Percentiles rank a stretch among this genome's conserved stretches.
Conservation (phyloP, 495 filamentous ascomycete species). For the Beverwykella pulmonaria region DNA sequence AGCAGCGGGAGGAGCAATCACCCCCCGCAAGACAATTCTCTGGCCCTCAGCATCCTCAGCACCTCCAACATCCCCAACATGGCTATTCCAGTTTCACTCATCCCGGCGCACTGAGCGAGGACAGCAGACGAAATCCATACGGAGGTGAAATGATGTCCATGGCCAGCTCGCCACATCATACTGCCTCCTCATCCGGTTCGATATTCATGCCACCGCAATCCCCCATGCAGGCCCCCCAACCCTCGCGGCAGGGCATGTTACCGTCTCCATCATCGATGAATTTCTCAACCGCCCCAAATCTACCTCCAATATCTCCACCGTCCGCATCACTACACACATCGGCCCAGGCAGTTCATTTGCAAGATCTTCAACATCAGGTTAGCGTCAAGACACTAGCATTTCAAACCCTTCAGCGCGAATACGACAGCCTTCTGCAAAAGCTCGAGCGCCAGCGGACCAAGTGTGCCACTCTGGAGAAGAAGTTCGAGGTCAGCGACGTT, state of each 20-base stretch:
- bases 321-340: conserved; percentile 36
- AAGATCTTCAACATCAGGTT: conserved; percentile 55
- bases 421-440: conserved; percentile 51
- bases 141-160: conserved; percentile 22
- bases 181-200: conserved; percentile 34
- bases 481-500: conserved; percentile 51
- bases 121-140: conserved; percentile 29
- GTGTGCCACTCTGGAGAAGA: conserved; percentile 52
- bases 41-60: conserved; percentile 1
- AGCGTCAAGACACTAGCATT: conserved; percentile 53
- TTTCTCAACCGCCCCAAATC: conserved; percentile 27
- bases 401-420: conserved; percentile 52
- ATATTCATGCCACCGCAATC: conserved; percentile 34
- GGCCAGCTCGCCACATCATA: conserved; percentile 28
- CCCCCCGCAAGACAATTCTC: conserved; percentile 19
- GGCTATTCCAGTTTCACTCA: conserved; percentile 20
- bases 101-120: conserved; percentile 12
- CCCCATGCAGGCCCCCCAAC: conserved; percentile 36
- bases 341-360: conserved; percentile 49
- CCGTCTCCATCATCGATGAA: conserved; percentile 38
- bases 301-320: conserved; percentile 39
- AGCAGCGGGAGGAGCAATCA: conserved; percentile 30
- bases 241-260: conserved; percentile 25
- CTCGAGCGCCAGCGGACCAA: conserved; percentile 51
- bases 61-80: background rate